phyloP scores from a whole-genome alignment of 192 early-diverging fungal genomes.

The Rhizoclosmatium globosum region DNA sequence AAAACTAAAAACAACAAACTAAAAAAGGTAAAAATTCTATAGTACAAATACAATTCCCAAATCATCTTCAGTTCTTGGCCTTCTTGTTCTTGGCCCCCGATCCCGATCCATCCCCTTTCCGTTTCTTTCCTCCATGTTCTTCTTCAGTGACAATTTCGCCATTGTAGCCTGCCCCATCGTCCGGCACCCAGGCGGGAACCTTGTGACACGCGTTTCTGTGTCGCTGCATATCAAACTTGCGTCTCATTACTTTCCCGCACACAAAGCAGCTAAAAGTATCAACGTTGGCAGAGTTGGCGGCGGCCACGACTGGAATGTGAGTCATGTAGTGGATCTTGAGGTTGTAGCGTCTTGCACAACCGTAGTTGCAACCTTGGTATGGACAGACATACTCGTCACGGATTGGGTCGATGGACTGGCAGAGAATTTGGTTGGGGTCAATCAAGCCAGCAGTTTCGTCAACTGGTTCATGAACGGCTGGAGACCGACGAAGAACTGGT shows the following conservation, averaged over 20 bases:
- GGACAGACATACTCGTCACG: conserved; percentile 17
- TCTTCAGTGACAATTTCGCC: not conserved
- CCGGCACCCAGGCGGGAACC: not conserved
- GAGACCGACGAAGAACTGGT: not conserved
- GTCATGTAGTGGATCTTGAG: conserved; percentile 32
- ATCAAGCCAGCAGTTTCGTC: not conserved
- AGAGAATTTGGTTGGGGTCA: conserved; percentile 1
- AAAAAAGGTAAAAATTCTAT: too few relatives aligned
- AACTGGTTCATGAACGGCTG: not conserved
- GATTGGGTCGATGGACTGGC: not conserved
- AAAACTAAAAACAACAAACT: too few relatives aligned
- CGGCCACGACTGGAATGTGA: conserved; percentile 7
- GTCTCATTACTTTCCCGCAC: conserved; percentile 19
- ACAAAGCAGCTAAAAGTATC: not conserved
- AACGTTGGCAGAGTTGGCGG: not conserved
- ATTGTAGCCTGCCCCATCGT: conserved; percentile 15
- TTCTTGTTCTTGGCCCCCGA: too few relatives aligned
- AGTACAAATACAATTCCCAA: too few relatives aligned
- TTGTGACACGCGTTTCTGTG: not conserved
- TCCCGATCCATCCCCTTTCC: too few relatives aligned
- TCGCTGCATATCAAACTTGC: conserved; percentile 15
- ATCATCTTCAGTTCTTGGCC: too few relatives aligned
- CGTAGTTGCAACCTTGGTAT: not conserved
- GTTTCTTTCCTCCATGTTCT: not conserved
- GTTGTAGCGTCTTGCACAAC: conserved; percentile 20